Evolutionary conservation across 139 green algal species (phyloP).

Genomic region (Chlamydomonas eustigma): DNA sequence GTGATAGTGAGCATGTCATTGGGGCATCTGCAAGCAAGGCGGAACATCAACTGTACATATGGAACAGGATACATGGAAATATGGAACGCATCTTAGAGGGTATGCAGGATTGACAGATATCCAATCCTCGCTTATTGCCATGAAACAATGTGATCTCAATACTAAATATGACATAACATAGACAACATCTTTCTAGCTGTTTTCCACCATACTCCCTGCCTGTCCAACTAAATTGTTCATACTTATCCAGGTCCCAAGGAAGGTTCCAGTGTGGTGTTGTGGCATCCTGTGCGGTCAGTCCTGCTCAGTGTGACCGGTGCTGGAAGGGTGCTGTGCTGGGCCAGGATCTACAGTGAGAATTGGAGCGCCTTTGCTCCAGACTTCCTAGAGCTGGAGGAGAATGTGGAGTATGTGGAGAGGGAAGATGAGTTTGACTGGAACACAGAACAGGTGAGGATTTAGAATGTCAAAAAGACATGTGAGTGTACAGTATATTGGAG

Average conservation of each 20-base stretch:
- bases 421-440: conserved; percentile 94
- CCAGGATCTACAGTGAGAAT: conserved; percentile 75
- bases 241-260: conserved; percentile 57
- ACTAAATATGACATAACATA: too few relatives aligned
- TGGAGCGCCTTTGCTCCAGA: conserved; percentile 94
- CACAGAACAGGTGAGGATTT: not conserved
- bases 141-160: too few relatives aligned
- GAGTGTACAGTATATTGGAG: not conserved
- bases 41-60: conserved; percentile 64
- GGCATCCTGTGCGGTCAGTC: conserved; percentile 68
- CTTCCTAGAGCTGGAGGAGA: conserved; percentile 87
- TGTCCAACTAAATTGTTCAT: too few relatives aligned
- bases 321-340: conserved; percentile 76
- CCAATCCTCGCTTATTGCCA: too few relatives aligned
- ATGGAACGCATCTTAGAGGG: conserved; percentile 75
- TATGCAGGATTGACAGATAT: conserved; percentile 4
- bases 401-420: conserved; percentile 84
- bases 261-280: conserved; percentile 53
- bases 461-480: not conserved
- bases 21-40: conserved; percentile 29
- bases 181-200: too few relatives aligned
- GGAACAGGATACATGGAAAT: conserved; percentile 48
- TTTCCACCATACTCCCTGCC: too few relatives aligned
- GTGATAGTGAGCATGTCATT: conserved; percentile 66
- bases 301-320: conserved; percentile 53